Base-by-base conservation (phyloP, 2,329 filamentous ascomycete genomes). In the Lasiodiplodia hormozganensis region DNA sequence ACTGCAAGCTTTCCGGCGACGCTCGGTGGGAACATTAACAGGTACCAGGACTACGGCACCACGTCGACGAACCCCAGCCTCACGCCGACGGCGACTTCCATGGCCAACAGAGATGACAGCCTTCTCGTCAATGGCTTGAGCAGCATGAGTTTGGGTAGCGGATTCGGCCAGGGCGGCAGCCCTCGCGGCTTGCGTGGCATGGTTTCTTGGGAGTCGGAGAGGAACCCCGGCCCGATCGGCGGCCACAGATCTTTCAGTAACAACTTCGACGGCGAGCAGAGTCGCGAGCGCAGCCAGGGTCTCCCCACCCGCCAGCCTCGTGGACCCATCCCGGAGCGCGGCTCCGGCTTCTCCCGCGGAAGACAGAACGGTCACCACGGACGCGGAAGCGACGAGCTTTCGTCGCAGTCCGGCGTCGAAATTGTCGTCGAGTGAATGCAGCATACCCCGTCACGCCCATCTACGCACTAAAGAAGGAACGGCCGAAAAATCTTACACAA, bases 1-100 rank as follows among this genome's bases (percentile, higher is more conserved):
- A 93, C 93, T 21, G 93, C 93, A 6, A 96, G 93, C 83, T 97
- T 96, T 77, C 90, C 93, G 67, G 88, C 88, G 71, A 87, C 86
- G 70, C 83, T 93, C 62, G 85, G 85, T 74, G 85, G 86, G 71
- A 90, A 89, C 73, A 87, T 89, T 67, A 83, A 87, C 56, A 86
- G 88, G 67, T 86, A 90, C 71, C 87, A 88, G 47, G 77, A 76
- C 69, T 86, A 90, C 72, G 84, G 84, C 72, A 85, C 82, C 43
- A 84, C 87, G 36, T 88, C 88, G 52, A 89, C 86, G 75, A 91
- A 90, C 25, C 89, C 90, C 10, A 90, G 86, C 62, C 82, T 91
- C 69, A 91, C 90, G 3, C 88, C 88, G 14, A 88, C 86, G 14
- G 83, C 84, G 14, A 84, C 83, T 16, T 78, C 77, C 53, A 81